Conservation (phyloP, 192 early-diverging fungal genomes). For the Coemansia sp. region DNA sequence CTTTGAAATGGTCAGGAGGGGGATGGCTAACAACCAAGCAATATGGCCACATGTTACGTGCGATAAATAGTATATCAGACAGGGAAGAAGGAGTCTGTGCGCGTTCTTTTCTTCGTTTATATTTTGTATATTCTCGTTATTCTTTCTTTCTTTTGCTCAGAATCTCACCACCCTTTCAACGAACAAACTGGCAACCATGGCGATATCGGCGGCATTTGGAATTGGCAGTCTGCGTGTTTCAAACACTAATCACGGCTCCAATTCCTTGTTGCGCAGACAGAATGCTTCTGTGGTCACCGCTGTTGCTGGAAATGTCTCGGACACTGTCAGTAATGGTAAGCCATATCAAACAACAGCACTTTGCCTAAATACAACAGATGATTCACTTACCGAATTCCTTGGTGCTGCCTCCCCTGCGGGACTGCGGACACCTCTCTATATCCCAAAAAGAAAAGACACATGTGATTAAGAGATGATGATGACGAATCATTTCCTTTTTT, state of each 20-base stretch:
- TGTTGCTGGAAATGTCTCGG: not conserved
- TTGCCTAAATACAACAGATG: not conserved
- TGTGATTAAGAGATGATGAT: not conserved
- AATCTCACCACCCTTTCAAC: not conserved
- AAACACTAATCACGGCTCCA: not conserved
- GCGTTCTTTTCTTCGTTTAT: not conserved
- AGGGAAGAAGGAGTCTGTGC: not conserved
- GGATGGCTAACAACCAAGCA: not conserved
- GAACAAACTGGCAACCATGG: slow-evolving; percentile 11
- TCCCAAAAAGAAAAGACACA: not conserved
- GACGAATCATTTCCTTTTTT: not conserved
- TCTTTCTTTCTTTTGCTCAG: not conserved
- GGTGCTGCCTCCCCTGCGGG: not conserved
- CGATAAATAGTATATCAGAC: not conserved
- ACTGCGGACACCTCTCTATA: not conserved
- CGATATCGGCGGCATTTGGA: slow-evolving; percentile 38
- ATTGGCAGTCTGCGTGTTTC: slow-evolving; percentile 8
- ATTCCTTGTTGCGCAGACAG: not conserved
- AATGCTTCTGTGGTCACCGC: not conserved
- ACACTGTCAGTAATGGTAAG: not conserved
- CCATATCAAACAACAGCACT: not conserved
- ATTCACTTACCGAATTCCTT: slow-evolving; percentile 1
- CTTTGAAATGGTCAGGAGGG: not conserved
- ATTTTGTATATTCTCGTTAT: not conserved
- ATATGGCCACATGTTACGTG: not conserved